Evolutionary conservation across 2,329 filamentous ascomycete species (phyloP).

Genomic region (Neonectria punicea): DNA sequence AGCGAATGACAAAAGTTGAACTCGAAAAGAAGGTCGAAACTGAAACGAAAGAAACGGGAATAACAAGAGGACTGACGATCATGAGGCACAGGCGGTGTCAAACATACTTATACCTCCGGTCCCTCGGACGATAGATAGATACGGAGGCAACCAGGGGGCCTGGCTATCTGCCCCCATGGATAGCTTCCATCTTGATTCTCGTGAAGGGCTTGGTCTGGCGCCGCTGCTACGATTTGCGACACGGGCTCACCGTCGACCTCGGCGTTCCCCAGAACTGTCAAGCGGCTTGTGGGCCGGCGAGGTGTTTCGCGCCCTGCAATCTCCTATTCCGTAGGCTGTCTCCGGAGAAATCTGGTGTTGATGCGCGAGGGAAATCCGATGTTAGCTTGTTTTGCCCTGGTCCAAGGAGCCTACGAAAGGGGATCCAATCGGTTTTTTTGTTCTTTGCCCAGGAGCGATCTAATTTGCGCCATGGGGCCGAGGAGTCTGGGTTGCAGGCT

Average conservation of each 20-base stretch:
- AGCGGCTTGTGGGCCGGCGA: conserved; percentile 8
- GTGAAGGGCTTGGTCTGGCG: not conserved
- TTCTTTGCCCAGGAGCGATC: not conserved
- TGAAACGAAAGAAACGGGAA: conserved; percentile 15
- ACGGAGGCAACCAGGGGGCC: conserved; percentile 2
- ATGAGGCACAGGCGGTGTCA: conserved; percentile 20
- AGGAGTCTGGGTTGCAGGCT: not conserved
- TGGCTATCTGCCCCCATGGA: conserved; percentile 6
- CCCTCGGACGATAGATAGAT: not conserved
- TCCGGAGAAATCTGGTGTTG: not conserved
- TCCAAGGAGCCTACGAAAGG: not conserved
- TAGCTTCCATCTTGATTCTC: conserved; percentile 8
- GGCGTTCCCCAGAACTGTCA: conserved; percentile 17
- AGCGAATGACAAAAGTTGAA: conserved; percentile 17
- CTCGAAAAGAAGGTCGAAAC: conserved; percentile 14
- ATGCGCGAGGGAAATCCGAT: not conserved
- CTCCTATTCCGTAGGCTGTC: not conserved
- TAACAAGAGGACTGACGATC: conserved; percentile 6
- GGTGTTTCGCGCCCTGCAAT: conserved; percentile 22
- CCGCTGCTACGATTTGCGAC: conserved; percentile 1
- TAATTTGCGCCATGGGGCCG: not conserved
- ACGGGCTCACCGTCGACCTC: not conserved
- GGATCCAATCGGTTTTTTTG: conserved; percentile 9
- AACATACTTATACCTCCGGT: conserved; percentile 22
- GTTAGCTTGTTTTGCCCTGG: not conserved